phyloP scores from a whole-genome alignment of 2,329 filamentous ascomycete genomes.

The Sclerotiophoma versabilis region DNA sequence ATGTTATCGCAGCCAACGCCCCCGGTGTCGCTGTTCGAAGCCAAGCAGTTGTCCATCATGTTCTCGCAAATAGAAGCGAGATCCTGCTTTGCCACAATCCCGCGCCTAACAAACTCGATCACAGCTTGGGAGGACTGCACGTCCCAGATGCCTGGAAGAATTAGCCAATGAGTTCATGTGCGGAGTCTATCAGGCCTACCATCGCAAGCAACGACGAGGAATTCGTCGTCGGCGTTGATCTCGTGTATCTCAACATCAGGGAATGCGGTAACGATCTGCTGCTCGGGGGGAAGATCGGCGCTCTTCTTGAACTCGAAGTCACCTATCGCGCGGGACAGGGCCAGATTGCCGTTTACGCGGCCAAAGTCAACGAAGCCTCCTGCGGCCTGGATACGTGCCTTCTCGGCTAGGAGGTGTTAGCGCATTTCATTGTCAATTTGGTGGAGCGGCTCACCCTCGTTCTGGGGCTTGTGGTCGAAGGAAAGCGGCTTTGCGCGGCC shows the following conservation, averaged over 20 bases:
- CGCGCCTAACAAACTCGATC: constrained; percentile 93
- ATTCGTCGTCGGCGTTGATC: constrained; percentile 91
- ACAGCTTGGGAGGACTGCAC: constrained; percentile 98
- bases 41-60: constrained; percentile 99
- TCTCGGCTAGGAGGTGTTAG: constrained; percentile 73
- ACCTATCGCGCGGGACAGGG: constrained; percentile 93
- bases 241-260: constrained; percentile 94
- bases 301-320: constrained; percentile 99
- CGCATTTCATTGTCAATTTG: not conserved
- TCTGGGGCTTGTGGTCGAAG: constrained; percentile 99
- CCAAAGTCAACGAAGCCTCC: constrained; percentile 99
- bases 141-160: constrained; percentile 88
- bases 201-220: constrained; percentile 60
- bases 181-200: constrained; percentile 35
- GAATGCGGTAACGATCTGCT: constrained; percentile 97
- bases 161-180: constrained; percentile 15
- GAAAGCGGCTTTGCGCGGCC: constrained; percentile 96
- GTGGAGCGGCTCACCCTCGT: constrained; percentile 72
- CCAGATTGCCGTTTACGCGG: constrained; percentile 96
- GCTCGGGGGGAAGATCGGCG: constrained; percentile 93
- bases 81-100: constrained; percentile 95
- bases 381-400: constrained; percentile 92
- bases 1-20: constrained; percentile 99
- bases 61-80: constrained; percentile 97
- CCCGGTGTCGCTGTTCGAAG: constrained; percentile 96